Percentiles rank a stretch among this genome's conserved stretches.
Evolutionary conservation across 371 early-diverging fungal genomes (phyloP).

Genomic region (Apophysomyces ossiformis): DNA sequence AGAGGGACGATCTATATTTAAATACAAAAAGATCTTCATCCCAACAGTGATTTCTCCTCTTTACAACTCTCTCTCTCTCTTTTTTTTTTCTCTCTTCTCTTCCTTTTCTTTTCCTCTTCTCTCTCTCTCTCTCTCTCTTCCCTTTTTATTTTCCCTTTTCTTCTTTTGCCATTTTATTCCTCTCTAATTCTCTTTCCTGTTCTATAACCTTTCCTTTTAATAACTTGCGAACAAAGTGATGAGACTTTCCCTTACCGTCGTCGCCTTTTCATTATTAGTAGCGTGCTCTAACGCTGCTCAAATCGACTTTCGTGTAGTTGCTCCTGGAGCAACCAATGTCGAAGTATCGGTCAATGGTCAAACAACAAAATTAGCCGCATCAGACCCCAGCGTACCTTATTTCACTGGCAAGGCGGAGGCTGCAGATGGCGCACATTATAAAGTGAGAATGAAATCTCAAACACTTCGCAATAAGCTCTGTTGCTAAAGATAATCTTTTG

Average conservation of each 20-base stretch:
- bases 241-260: constrained; percentile 30
- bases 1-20: constrained; percentile 5
- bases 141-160: constrained; percentile 1
- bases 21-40: constrained; percentile 6
- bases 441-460: constrained; percentile 27
- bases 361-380: constrained; percentile 33
- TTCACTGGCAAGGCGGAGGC: constrained; percentile 54
- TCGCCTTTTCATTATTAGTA: constrained; percentile 24
- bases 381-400: constrained; percentile 53
- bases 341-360: constrained; percentile 52
- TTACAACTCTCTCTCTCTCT: background rate
- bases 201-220: constrained; percentile 12
- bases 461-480: background rate
- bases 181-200: background rate
- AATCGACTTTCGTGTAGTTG: constrained; percentile 54
- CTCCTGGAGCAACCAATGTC: constrained; percentile 46
- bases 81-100: background rate
- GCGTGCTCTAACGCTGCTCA: constrained; percentile 34
- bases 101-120: background rate
- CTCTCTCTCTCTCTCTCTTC: background rate
- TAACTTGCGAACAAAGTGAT: constrained; percentile 17
- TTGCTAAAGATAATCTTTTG: background rate
- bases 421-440: constrained; percentile 42
- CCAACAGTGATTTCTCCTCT: constrained; percentile 3
- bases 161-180: background rate